Conservation (phyloP, 768 basidiomycete species). For the Tulasnella sp. region DNA sequence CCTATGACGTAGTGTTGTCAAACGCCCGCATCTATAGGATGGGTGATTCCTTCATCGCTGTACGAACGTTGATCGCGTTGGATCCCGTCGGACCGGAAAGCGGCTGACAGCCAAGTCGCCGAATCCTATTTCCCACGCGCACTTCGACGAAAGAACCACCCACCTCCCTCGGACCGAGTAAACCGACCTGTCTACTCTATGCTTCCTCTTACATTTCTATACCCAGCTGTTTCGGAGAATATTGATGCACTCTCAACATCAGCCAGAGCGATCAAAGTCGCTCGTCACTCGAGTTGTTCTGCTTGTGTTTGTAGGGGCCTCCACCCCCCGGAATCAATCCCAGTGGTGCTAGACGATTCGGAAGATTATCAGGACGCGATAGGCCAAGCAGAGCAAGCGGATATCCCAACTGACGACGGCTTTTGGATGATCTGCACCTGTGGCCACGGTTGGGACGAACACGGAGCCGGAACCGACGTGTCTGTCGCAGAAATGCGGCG, state of each 20-base stretch:
- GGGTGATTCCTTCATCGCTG: too few relatives aligned
- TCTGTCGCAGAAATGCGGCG: slow-evolving; percentile 57
- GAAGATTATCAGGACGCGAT: slow-evolving; percentile 18
- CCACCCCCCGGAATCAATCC: slow-evolving; percentile 45
- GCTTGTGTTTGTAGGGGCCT: slow-evolving; percentile 62
- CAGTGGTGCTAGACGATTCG: slow-evolving; percentile 37
- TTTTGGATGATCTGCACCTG: slow-evolving; percentile 40
- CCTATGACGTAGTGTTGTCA: too few relatives aligned
- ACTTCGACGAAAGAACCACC: too few relatives aligned
- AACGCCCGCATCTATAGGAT: too few relatives aligned
- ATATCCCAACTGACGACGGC: slow-evolving; percentile 16
- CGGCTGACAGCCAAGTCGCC: too few relatives aligned
- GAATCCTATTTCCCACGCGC: too few relatives aligned
- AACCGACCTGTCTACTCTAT: too few relatives aligned
- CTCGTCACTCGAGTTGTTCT: slow-evolving; percentile 65
- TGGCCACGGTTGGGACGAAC: slow-evolving; percentile 50
- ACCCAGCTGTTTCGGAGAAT: slow-evolving; percentile 16
- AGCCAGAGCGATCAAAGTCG: slow-evolving; percentile 43
- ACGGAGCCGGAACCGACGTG: slow-evolving; percentile 48
- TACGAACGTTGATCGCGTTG: too few relatives aligned
- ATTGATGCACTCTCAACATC: neutral
- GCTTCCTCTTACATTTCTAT: slow-evolving; percentile 15
- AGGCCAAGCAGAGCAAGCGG: slow-evolving; percentile 20
- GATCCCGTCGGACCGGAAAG: too few relatives aligned
- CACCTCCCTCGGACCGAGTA: too few relatives aligned